Evolutionary conservation across 306 rosid genomes (phyloP).

Genomic region (Ceratonia siliqua): DNA sequence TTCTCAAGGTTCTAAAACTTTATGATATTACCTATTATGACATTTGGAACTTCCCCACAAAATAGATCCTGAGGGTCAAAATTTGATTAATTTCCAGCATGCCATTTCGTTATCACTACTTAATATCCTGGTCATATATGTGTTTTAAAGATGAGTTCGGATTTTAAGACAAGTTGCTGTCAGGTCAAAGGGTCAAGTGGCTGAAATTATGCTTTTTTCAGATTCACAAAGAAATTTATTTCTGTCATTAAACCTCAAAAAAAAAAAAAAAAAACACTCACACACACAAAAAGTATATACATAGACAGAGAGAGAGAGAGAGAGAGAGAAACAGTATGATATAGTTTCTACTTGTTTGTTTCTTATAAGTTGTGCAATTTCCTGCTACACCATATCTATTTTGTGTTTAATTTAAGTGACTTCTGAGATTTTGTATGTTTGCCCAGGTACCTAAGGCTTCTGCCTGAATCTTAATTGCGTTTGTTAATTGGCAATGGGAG

Average conservation of each 20-base stretch:
- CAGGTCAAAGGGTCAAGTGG: background rate
- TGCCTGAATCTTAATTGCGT: conserved; percentile 31
- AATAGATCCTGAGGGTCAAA: background rate
- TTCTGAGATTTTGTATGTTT: conserved; percentile 6
- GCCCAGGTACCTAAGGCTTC: conserved; percentile 27
- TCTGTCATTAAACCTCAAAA: conserved; percentile 7
- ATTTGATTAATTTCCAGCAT: background rate
- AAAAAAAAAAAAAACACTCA: background rate
- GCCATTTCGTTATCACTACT: background rate
- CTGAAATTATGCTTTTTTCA: background rate
- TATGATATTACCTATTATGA: background rate
- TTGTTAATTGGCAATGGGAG: conserved; percentile 63
- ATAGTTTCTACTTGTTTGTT: conserved; percentile 4
- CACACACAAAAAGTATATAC: background rate
- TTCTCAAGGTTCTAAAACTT: background rate
- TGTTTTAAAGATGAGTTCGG: background rate
- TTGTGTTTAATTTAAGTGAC: background rate
- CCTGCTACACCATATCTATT: background rate
- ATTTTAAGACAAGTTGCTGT: background rate
- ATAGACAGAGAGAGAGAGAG: background rate
- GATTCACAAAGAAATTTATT: background rate
- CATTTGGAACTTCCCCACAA: background rate
- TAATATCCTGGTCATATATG: background rate
- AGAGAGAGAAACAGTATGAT: no score
- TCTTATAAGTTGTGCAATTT: background rate